Conservation (phyloP, 257 asterid genomes). For the Cordia subcordata region DNA sequence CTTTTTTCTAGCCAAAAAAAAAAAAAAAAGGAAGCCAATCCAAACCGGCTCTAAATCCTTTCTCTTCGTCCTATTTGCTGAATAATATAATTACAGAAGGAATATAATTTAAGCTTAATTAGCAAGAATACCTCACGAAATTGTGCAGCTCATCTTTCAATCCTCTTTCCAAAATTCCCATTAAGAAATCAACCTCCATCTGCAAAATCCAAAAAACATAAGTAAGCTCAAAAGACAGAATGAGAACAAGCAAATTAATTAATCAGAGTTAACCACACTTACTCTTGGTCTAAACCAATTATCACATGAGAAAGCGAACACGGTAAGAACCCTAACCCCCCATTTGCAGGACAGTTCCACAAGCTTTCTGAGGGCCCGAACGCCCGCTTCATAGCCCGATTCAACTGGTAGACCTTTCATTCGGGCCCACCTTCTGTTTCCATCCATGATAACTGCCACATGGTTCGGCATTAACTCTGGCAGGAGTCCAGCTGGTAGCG, state of each 20-base stretch:
- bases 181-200: slow-evolving; percentile 32
- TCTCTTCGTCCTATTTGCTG: too few species aligned
- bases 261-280: neutral
- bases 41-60: too few species aligned
- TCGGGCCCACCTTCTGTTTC: slow-evolving; percentile 64
- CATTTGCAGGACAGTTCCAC: slow-evolving; percentile 44
- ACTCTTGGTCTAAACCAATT: slow-evolving; percentile 72
- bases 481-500: slow-evolving; percentile 16
- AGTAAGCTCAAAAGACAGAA: too few species aligned
- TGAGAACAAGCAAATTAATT: neutral
- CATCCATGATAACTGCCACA: slow-evolving; percentile 59
- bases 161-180: slow-evolving; percentile 22
- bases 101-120: too few species aligned
- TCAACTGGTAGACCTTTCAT: slow-evolving; percentile 34
- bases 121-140: slow-evolving; percentile 21
- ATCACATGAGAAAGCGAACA: slow-evolving; percentile 63
- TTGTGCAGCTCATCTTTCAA: slow-evolving; percentile 15
- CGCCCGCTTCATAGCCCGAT: slow-evolving; percentile 52
- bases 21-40: too few species aligned
- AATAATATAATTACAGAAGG: too few species aligned
- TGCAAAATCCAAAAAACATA: slow-evolving; percentile 5
- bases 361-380: slow-evolving; percentile 31
- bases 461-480: slow-evolving; percentile 28
- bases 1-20: too few species aligned
- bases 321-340: slow-evolving; percentile 54